Evolutionary conservation across 495 filamentous ascomycete species (phyloP), one percentile per base, ranked within the genome.

Genomic region (Baudoinia panamericana): DNA sequence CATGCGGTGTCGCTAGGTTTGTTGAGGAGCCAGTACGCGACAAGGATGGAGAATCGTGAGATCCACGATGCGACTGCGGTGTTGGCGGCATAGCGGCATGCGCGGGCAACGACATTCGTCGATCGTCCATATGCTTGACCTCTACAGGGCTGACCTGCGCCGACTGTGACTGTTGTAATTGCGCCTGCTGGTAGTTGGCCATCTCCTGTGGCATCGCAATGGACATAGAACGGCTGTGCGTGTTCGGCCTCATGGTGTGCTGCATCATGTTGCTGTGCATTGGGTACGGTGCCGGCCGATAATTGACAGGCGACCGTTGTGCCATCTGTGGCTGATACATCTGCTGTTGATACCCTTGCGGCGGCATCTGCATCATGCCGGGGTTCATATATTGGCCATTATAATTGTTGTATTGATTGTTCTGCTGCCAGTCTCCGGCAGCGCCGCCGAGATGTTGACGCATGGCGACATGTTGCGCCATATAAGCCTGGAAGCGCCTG

Each of bases 381-480:
- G 45, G 48, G 25, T 58, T 62, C 32, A 30, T 53, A 48, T 52
- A 57, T 46, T 57, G 64, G 49, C 52, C 64, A 61, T 24, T 59
- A 41, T 67, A 62, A 12, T 63, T 64, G 15, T 67, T 60, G 3
- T 12, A 7, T 11, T 21, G 22, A 28, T 45, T 45, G 18, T 24
- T 30, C 30, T 21, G 27, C 25, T 30, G 24, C 41, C 40, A 43
- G 17, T 45, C 33, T 13, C 62, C 56, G 30, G 75, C 60, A 9
- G 63, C 49, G 5, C 45, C 13, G 34, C 30, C 66, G 19, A 72
- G 61, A 23, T 66, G 62, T 25, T 55, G 66, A 39, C 72, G 64
- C 63, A 77, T 73, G 4, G 67, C 72, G 0, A 72, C 59, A 36
- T 78, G 69, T 35, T 67, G 75, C 0, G 68, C 66, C 13, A 79